Evolutionary conservation across 495 filamentous ascomycete genomes (phyloP), one percentile per base, ranked within the genome.

Genomic region (Chaetomium cochliodes): DNA sequence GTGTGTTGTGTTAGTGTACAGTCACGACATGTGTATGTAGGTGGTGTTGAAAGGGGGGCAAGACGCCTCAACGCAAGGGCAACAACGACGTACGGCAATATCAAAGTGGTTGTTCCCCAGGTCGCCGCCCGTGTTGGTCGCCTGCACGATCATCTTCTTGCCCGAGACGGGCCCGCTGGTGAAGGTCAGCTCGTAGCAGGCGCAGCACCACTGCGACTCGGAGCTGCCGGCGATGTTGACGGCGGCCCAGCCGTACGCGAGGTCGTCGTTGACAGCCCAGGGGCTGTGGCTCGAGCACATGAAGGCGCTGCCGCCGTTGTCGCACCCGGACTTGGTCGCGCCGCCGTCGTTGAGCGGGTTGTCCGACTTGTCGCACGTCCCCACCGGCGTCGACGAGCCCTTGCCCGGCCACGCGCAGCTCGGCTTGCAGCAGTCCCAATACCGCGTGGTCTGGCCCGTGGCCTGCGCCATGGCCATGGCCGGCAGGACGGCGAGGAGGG

Each of bases 361-460:
- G 80, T 88, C 84, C 57, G 76, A 72, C 70, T 77, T 80, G 76
- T 84, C 79, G 76, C 87, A 90, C 55, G 82, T 86, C 18, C 71
- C 73, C 54, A 87, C 80, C 3, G 80, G 81, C 46, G 22, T 4
- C 12, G 62, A 63, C 23, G 64, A 60, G 53, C 80, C 79, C 74
- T 88, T 89, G 55, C 74, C 76, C 37, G 78, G 72, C 86, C 86
- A 90, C 20, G 80, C 82, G 77, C 87, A 90, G 55, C 80, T 84
- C 57, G 86, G 81, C 73, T 89, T 88, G 80, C 86, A 89, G 79
- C 86, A 88, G 74, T 89, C 86, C 86, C 86, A 89, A 78, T 89
- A 88, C 41, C 86, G 81, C 30, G 85, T 88, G 20, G 86, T 87
- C 56, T 72, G 80, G 46, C 78, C 79, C 9, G 76, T 76, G 18